Conservation (phyloP, 208 protist species). For the Phytomonas sp. region DNA sequence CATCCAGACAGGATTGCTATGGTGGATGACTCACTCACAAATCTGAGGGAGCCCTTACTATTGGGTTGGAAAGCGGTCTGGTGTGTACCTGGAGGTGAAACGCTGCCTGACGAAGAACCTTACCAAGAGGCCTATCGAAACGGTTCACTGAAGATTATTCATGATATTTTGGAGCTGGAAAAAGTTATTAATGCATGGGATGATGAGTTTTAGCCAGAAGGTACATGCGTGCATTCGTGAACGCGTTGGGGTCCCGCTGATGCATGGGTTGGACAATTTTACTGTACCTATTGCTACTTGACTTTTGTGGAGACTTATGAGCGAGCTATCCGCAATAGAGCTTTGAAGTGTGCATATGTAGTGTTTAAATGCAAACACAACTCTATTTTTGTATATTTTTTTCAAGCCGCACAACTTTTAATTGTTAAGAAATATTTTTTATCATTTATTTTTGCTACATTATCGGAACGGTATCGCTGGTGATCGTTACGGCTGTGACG, state of each 20-base stretch:
- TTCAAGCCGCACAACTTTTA: too few relatives aligned
- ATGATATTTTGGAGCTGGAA: constrained; percentile 44
- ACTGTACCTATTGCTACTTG: background rate
- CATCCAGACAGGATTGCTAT: constrained; percentile 39
- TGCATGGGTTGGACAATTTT: background rate
- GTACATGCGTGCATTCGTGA: background rate
- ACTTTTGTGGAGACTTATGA: background rate
- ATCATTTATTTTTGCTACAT: too few relatives aligned
- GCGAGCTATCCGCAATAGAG: background rate
- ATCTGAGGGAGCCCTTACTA: constrained; percentile 51
- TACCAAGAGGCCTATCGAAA: constrained; percentile 5
- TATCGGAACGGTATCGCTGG: too few relatives aligned
- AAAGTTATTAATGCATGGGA: constrained; percentile 15
- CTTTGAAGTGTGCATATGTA: background rate
- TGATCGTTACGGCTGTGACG: too few relatives aligned
- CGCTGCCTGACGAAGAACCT: constrained; percentile 16
- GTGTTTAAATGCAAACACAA: background rate
- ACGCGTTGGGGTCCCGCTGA: background rate
- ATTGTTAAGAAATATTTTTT: too few relatives aligned
- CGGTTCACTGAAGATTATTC: constrained; percentile 36
- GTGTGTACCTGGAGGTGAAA: constrained; percentile 34
- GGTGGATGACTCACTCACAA: constrained; percentile 72
- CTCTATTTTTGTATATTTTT: background rate
- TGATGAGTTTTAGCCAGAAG: constrained; percentile 3
- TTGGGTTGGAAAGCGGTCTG: constrained; percentile 69